These are phyloP conservation scores for Adansonia madagascariensis DNA, from an alignment of 441 rosid genomes.

Conservation along the genomic window DNA sequence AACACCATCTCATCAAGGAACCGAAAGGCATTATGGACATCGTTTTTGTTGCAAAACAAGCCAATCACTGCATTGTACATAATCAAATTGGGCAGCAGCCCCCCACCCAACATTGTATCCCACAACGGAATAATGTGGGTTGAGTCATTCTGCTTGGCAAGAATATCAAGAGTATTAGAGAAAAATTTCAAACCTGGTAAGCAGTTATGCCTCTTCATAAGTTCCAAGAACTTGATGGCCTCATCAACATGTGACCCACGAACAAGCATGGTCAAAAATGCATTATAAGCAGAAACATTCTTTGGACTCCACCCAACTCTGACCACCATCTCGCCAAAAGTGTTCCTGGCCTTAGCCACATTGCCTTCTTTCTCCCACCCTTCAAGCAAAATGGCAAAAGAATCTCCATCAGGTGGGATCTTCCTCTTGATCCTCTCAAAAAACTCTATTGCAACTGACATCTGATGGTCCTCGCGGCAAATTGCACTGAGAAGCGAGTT, in stretches of 20 bases:
- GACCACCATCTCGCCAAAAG: conserved; percentile 53
- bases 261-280: conserved; percentile 47
- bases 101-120: conserved; percentile 50
- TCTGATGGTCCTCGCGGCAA: conserved; percentile 44
- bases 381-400: conserved; percentile 56
- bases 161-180: conserved; percentile 49
- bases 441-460: conserved; percentile 45
- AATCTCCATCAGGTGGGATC: conserved; percentile 51
- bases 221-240: conserved; percentile 47
- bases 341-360: conserved; percentile 45
- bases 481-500: conserved; percentile 59
- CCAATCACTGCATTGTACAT: conserved; percentile 56
- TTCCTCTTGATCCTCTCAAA: conserved; percentile 44
- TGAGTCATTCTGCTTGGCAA: conserved; percentile 45
- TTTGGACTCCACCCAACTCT: conserved; percentile 47
- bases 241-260: conserved; percentile 39
- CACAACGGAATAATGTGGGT: conserved; percentile 37
- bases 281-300: conserved; percentile 42
- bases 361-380: conserved; percentile 67
- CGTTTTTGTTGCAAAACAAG: conserved; percentile 49
- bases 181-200: conserved; percentile 58
- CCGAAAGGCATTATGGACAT: conserved; percentile 41
- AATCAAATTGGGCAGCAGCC: conserved; percentile 47
- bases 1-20: conserved; percentile 58
- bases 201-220: conserved; percentile 55